Percentiles rank a stretch among this genome's conserved stretches.
Evolutionary conservation across 768 basidiomycete genomes (phyloP).

Genomic region (Kwoniella dendrophila): DNA sequence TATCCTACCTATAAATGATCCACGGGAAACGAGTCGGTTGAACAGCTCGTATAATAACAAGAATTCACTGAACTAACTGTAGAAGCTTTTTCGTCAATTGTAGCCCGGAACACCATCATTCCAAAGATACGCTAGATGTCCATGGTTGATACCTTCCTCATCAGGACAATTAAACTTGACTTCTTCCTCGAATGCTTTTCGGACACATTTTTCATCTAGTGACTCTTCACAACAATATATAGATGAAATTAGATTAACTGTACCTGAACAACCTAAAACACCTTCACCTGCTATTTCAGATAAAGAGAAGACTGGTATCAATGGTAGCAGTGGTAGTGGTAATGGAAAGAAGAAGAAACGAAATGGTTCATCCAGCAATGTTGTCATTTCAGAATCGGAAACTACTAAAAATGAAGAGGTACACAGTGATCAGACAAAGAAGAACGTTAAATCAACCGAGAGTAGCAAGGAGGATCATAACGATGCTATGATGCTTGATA

Average conservation of each 20-base stretch:
- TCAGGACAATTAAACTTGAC: conserved; percentile 21
- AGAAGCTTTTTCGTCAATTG: not conserved
- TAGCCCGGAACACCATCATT: conserved; percentile 87
- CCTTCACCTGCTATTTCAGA: conserved; percentile 52
- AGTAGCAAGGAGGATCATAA: not conserved
- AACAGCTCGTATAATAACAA: too few species aligned
- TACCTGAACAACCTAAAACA: too few species aligned
- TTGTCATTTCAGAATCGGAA: not conserved
- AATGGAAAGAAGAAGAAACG: conserved; percentile 33
- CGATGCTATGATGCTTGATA: conserved; percentile 54
- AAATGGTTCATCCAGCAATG: conserved; percentile 18
- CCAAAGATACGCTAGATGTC: conserved; percentile 87
- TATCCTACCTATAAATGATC: too few species aligned
- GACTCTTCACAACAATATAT: conserved; percentile 11
- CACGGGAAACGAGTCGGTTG: too few species aligned
- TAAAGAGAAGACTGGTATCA: not conserved
- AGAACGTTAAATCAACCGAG: not conserved
- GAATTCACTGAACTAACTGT: not conserved
- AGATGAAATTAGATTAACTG: conserved; percentile 18
- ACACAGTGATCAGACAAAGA: too few species aligned
- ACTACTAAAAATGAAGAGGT: not conserved
- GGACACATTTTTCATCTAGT: conserved; percentile 15
- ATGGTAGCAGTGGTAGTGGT: conserved; percentile 62
- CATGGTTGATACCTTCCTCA: conserved; percentile 69
- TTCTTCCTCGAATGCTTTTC: conserved; percentile 30